Evolutionary conservation across 345 rosid genomes (phyloP), one percentile per base, ranked within the genome.

Genomic region (Linum usitatissimum): DNA sequence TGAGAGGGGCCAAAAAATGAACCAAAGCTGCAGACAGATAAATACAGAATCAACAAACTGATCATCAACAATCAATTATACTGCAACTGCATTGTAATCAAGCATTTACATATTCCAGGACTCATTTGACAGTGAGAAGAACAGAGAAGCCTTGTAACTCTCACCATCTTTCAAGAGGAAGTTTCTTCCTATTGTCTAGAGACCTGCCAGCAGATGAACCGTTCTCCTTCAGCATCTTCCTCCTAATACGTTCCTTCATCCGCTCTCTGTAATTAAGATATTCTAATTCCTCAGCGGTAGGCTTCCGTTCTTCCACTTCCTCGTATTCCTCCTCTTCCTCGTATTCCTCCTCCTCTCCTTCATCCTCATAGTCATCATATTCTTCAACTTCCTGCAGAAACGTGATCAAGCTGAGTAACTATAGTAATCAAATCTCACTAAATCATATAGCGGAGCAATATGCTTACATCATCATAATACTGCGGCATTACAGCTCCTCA

Each of bases 1-100:
- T 72, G 79, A 10, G 97, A 86, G 64, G 96, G 96, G 31, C 99
- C 97, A 84, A 87, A 93, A 76, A 93, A 93, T 39, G 96, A 90
- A 19, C 99, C 99, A 74, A 70, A 90, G 62, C 99, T 90, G 86
- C 74, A 73, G 15, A 55, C 56, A 62, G 23, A 60, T 13, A 6
- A 17, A 34, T 57, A 34, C 38, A 19, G 31, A 23, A 57, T 12
- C 15, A 57, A 19, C 60, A 58, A 31, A 23, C 39, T 15, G 17
- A 10, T 13, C 21, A 58, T 23, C 8, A 9, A 58, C 31, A 18
- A 31, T 34, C 18, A 36, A 42, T 42, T 3, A 18, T 6, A 20
- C 3, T 13, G 57, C 28, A 15, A 67, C 53, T 70, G 30, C 53
- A 66, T 21, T 55, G 20, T 55, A 20, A 12, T 8, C 20, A 55